Evolutionary conservation across 495 filamentous ascomycete species (phyloP).

Genomic region (Ascodesmis nigricans): DNA sequence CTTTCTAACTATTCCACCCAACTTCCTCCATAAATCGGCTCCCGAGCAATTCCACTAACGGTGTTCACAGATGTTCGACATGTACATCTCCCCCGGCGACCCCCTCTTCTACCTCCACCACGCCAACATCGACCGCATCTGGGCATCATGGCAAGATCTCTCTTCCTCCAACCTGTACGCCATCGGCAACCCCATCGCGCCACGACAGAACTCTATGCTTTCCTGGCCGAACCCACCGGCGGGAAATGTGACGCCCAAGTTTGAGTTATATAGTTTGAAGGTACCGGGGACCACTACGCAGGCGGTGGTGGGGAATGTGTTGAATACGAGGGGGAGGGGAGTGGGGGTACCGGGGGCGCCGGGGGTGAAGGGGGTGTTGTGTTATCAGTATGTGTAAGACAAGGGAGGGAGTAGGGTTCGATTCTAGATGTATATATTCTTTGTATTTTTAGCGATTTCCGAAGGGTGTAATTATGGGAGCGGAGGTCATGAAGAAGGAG

Average conservation of each 20-base stretch:
- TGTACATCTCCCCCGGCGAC: conserved; percentile 31
- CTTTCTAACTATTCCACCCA: too few species aligned
- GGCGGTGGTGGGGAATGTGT: conserved; percentile 6
- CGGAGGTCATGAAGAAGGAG: too few species aligned
- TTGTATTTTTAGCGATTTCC: too few species aligned
- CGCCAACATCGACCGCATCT: conserved; percentile 34
- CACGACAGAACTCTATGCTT: too few species aligned
- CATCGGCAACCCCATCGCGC: neutral
- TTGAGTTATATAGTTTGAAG: conserved; percentile 3
- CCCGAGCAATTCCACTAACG: too few species aligned
- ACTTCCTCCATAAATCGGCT: too few species aligned
- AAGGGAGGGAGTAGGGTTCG: too few species aligned
- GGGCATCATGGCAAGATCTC: conserved; percentile 25
- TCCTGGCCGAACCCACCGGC: conserved; percentile 2
- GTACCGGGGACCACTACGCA: conserved; percentile 3
- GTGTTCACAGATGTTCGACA: conserved; percentile 20
- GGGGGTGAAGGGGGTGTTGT: conserved; percentile 3
- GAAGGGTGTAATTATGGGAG: too few species aligned
- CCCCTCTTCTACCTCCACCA: conserved; percentile 41
- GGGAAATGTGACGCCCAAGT: conserved; percentile 7
- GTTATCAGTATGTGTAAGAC: conserved; percentile 2
- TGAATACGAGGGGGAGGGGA: conserved; percentile 10
- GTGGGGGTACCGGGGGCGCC: too few species aligned
- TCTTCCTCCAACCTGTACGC: neutral
- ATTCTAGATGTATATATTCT: too few species aligned